Base-by-base conservation (phyloP, 2,329 filamentous ascomycete genomes). In the Fusarium sp. region DNA sequence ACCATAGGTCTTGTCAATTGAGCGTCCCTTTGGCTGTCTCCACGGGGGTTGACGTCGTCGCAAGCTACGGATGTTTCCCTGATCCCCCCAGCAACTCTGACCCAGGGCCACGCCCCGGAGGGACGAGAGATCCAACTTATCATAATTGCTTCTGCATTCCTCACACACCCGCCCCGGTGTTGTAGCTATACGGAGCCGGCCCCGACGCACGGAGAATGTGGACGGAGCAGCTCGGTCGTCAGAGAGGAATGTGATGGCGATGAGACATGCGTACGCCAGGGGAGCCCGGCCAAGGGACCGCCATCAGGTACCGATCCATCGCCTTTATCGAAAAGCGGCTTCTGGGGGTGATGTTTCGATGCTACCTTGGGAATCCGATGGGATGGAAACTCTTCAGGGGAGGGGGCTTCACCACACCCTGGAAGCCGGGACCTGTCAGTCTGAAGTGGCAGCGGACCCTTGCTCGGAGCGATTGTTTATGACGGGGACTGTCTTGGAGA, bases 211-310 rank as follows among this genome's bases (percentile, higher is more conserved):
- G 57, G 65, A 69, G 67, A 67, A 65, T 69, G 67, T 63, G 51
- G 53, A 61, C 55, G 65, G 60, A 46, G 51, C 43, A 59, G 48
- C 52, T 44, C 48, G 61, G 44, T 11, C 37, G 19, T 19, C 19
- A 27, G 45, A 27, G 38, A 66, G 67, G 67, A 69, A 70, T 69
- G 60, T 68, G 66, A 65, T 44, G 43, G 52, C 51, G 38, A 56
- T 68, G 62, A 64, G 51, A 64, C 63, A 64, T 44, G 32, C 21
- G 27, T n/a, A 48, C 48, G 35, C 45, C 41, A 49, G 35, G 49
- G 58, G 27, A 15, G 36, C 23, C 41, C 39, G 51, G 36, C 31
- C 44, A 55, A 53, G 57, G 50, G 53, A 25, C 53, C 41, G 47
- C 50, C 50, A 39, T 54, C 46, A 53, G 36, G 45, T 36, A 49